These are phyloP conservation scores for Beauveria brongniartii DNA, from an alignment of 2,329 filamentous ascomycete species.

Conservation along the genomic window DNA sequence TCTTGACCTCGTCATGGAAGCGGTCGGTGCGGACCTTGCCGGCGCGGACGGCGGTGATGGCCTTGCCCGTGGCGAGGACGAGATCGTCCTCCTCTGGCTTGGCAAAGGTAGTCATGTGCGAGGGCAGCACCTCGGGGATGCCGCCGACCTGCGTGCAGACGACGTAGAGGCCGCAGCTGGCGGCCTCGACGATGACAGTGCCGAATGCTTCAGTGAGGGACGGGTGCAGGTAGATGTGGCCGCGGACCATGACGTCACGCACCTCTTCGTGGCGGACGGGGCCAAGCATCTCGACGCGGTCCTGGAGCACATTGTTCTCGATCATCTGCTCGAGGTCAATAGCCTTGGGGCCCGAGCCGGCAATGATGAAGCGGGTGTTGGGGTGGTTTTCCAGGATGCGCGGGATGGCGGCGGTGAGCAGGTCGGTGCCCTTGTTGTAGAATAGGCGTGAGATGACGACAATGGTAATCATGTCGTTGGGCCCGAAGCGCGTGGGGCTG, in stretches of 20 bases:
- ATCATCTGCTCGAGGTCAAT: constrained; percentile 99
- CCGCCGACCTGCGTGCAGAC: constrained; percentile 95
- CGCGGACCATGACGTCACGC: constrained; percentile 91
- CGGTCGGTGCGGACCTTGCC: constrained; percentile 85
- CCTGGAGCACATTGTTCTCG: constrained; percentile 87
- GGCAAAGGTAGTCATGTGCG: constrained; percentile 96
- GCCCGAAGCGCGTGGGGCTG: constrained; percentile 62
- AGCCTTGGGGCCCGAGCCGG: constrained; percentile 88
- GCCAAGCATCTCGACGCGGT: constrained; percentile 86
- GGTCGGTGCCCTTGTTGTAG: constrained; percentile 96
- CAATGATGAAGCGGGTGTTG: constrained; percentile 94
- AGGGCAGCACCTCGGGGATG: constrained; percentile 90
- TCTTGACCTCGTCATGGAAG: constrained; percentile 94
- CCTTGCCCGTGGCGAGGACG: constrained; percentile 78
- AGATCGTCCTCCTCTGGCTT: constrained; percentile 95
- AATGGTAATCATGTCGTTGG: constrained; percentile 85
- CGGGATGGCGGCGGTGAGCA: constrained; percentile 92
- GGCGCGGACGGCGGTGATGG: constrained; percentile 76
- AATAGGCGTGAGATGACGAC: constrained; percentile 96
- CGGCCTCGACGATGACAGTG: constrained; percentile 95
- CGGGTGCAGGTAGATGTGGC: constrained; percentile 93
- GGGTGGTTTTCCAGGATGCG: constrained; percentile 82
- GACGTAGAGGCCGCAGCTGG: constrained; percentile 90
- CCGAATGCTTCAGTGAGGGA: constrained; percentile 95
- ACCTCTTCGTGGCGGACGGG: constrained; percentile 93